A percentile compares a stretch with the other conserved stretches of the same genome.
phyloP scores from a whole-genome alignment of 2,329 filamentous ascomycete genomes.

The Chalara sp. region DNA sequence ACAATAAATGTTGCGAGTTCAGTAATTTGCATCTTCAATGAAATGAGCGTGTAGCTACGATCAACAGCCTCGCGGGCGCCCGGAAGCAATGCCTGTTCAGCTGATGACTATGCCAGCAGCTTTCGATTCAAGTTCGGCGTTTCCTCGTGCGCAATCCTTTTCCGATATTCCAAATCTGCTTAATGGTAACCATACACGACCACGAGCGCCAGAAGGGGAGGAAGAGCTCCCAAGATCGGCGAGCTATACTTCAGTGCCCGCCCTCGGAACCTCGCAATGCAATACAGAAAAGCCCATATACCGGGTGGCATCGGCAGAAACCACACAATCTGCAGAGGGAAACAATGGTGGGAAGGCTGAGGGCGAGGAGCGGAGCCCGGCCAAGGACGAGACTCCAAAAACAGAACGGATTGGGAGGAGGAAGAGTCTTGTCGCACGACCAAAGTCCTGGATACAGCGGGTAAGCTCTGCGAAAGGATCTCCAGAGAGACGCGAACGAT shows the following conservation, averaged over 20 bases:
- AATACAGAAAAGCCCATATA: constrained; percentile 14
- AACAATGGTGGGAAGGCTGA: constrained; percentile 11
- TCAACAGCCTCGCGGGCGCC: not conserved
- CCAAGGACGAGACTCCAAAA: constrained; percentile 22
- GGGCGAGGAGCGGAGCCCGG: not conserved
- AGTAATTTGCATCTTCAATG: no score
- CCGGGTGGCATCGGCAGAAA: constrained; percentile 11
- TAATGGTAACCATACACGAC: constrained; percentile 19
- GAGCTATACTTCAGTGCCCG: constrained; percentile 49
- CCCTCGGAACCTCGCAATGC: constrained; percentile 21
- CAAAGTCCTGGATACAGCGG: constrained; percentile 29
- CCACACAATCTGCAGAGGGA: constrained; percentile 4
- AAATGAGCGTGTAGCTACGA: no score
- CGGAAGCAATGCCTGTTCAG: constrained; percentile 11
- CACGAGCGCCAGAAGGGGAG: constrained; percentile 8
- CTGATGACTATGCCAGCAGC: constrained; percentile 23
- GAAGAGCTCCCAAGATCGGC: constrained; percentile 43
- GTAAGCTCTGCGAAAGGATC: constrained; percentile 19
- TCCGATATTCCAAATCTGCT: constrained; percentile 23
- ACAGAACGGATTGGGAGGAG: constrained; percentile 24
- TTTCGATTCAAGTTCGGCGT: constrained; percentile 19
- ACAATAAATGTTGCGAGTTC: no score
- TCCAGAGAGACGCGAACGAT: constrained; percentile 19
- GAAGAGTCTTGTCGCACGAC: constrained; percentile 26
- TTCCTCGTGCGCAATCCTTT: constrained; percentile 28